Conservation (phyloP, 1,139 yeast species). For the Debaryomyces subglobosus region DNA sequence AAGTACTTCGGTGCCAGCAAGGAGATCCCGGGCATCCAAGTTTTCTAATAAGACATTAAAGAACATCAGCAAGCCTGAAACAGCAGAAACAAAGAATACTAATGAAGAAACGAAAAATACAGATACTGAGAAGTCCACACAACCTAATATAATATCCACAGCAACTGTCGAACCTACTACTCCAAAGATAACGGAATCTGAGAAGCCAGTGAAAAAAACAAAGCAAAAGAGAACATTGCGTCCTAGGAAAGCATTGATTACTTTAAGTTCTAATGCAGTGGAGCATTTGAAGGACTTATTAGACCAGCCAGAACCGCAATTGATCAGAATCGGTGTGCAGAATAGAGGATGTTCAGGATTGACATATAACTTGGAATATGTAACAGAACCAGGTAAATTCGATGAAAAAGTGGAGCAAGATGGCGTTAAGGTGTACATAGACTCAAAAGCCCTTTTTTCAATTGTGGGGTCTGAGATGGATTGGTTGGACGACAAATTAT, state of each 20-base stretch:
- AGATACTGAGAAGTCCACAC: background rate
- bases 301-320: slow-evolving; percentile 82
- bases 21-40: slow-evolving; percentile 44
- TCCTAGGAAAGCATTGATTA: slow-evolving; percentile 85
- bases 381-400: slow-evolving; percentile 84
- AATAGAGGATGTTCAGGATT: slow-evolving; percentile 97
- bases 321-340: slow-evolving; percentile 90
- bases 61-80: slow-evolving; percentile 8
- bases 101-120: slow-evolving; percentile 7
- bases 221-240: slow-evolving; percentile 68
- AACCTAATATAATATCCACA: background rate
- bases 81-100: slow-evolving; percentile 5
- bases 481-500: slow-evolving; percentile 91
- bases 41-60: slow-evolving; percentile 26
- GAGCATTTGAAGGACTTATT: slow-evolving; percentile 66
- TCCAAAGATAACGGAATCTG: slow-evolving; percentile 3
- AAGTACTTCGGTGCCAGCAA: slow-evolving; percentile 21
- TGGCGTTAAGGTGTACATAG: slow-evolving; percentile 89
- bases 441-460: slow-evolving; percentile 92
- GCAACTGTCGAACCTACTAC: slow-evolving; percentile 5
- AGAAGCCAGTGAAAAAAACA: slow-evolving; percentile 16
- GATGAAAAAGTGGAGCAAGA: slow-evolving; percentile 93
- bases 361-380: slow-evolving; percentile 89
- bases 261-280: slow-evolving; percentile 74
- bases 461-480: slow-evolving; percentile 98